Percentiles rank a stretch among this genome's conserved stretches.
Conservation (phyloP, 2,329 filamentous ascomycete genomes). For the Stachybotrys elegans region DNA sequence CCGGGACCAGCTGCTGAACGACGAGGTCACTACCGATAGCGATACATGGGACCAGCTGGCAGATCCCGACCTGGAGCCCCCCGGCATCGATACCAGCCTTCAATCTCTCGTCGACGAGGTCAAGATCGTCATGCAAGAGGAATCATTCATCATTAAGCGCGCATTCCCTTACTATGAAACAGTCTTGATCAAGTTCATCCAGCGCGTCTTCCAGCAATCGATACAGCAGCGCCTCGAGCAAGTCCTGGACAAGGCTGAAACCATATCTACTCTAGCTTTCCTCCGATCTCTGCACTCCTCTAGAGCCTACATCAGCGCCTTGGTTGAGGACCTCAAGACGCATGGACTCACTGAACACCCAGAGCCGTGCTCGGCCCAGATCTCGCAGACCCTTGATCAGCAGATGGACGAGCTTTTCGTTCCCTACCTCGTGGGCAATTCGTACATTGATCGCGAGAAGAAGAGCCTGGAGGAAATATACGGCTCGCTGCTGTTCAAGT, state of each 20-base stretch:
- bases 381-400: constrained; percentile 68
- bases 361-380: constrained; percentile 82
- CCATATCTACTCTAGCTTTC: constrained; percentile 87
- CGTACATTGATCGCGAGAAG: constrained; percentile 65
- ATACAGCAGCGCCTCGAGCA: constrained; percentile 94
- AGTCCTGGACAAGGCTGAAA: constrained; percentile 90
- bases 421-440: constrained; percentile 63
- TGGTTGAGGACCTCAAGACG: constrained; percentile 89
- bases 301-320: constrained; percentile 75
- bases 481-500: constrained; percentile 91
- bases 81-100: constrained; percentile 84
- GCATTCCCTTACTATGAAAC: constrained; percentile 96
- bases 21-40: constrained; percentile 72
- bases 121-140: constrained; percentile 91
- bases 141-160: constrained; percentile 92
- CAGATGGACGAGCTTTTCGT: constrained; percentile 75
- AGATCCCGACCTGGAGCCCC: constrained; percentile 88
- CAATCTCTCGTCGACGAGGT: constrained; percentile 93
- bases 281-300: constrained; percentile 87
- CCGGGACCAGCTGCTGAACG: constrained; percentile 81
- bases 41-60: constrained; percentile 87
- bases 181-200: constrained; percentile 86
- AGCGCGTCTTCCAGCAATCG: constrained; percentile 95
- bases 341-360: constrained; percentile 95
- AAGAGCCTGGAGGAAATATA: constrained; percentile 74